Conservation (phyloP, 768 basidiomycete genomes). For the Kwoniella dendrophila region DNA sequence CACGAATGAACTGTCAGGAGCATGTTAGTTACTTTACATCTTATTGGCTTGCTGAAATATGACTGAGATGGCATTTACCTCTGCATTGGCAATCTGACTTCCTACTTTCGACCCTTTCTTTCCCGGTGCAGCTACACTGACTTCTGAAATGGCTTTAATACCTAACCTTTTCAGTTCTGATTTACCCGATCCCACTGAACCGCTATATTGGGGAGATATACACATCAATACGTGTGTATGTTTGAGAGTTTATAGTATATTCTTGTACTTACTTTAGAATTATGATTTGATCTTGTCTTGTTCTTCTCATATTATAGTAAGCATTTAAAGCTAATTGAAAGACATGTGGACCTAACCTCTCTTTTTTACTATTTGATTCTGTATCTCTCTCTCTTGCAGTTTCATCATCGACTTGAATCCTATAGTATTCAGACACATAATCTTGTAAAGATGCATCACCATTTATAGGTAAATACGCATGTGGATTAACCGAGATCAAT, state of each 20-base stretch:
- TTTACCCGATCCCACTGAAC: constrained; percentile 91
- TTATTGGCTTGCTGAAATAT: neutral
- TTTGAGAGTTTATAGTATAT: neutral
- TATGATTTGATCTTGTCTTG: constrained; percentile 87
- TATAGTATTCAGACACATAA: constrained; percentile 82
- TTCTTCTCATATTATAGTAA: constrained; percentile 94
- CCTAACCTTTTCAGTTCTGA: constrained; percentile 86
- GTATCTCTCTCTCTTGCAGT: constrained; percentile 55
- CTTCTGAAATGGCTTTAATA: constrained; percentile 87
- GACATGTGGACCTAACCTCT: constrained; percentile 73
- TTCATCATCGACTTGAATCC: constrained; percentile 60
- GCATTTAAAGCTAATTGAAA: constrained; percentile 88
- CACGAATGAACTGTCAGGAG: constrained; percentile 71
- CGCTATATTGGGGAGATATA: constrained; percentile 60
- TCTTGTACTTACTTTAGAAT: constrained; percentile 70
- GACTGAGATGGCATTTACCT: constrained; percentile 54
- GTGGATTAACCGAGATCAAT: constrained; percentile 86
- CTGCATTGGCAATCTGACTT: constrained; percentile 81
- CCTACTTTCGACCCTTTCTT: constrained; percentile 93
- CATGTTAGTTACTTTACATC: neutral
- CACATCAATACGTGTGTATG: neutral
- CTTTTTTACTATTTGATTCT: constrained; percentile 54
- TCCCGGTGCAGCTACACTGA: constrained; percentile 81
- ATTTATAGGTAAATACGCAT: constrained; percentile 82
- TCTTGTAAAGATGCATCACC: constrained; percentile 80